Percentiles rank a stretch among this genome's conserved stretches.
Conservation (phyloP, 2,329 filamentous ascomycete species). For the Claviceps sp. region DNA sequence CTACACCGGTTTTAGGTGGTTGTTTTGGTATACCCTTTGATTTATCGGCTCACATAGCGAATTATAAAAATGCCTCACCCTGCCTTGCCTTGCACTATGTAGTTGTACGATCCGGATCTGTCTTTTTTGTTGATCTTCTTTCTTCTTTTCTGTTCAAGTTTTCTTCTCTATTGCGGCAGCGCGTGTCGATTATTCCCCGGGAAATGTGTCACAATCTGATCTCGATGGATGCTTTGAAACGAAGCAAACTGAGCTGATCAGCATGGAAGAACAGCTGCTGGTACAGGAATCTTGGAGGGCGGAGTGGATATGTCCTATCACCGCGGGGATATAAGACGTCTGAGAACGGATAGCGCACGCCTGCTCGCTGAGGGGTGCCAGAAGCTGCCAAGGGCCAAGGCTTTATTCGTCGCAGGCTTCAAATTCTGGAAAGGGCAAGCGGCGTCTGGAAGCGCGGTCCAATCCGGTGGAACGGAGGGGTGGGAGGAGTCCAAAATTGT, state of each 20-base stretch:
- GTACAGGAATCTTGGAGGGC: not conserved
- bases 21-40: conserved; percentile 16
- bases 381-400: no score
- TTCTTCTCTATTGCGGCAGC: not conserved
- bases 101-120: not conserved
- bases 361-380: no score
- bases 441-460: no score
- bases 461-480: no score
- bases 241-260: not conserved
- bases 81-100: not conserved
- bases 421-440: no score
- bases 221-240: not conserved
- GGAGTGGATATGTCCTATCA: no score
- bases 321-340: no score
- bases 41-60: conserved; percentile 3
- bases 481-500: not conserved
- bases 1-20: conserved; percentile 1
- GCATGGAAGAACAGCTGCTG: not conserved
- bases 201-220: not conserved
- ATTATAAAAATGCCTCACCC: not conserved
- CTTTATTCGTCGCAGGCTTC: not conserved
- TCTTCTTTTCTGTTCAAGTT: not conserved
- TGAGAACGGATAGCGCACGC: no score
- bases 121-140: not conserved
- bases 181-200: not conserved